Evolutionary conservation across 164 flowering plant genomes (phyloP), one percentile per base, ranked within the genome.

Genomic region (Santalum album): DNA sequence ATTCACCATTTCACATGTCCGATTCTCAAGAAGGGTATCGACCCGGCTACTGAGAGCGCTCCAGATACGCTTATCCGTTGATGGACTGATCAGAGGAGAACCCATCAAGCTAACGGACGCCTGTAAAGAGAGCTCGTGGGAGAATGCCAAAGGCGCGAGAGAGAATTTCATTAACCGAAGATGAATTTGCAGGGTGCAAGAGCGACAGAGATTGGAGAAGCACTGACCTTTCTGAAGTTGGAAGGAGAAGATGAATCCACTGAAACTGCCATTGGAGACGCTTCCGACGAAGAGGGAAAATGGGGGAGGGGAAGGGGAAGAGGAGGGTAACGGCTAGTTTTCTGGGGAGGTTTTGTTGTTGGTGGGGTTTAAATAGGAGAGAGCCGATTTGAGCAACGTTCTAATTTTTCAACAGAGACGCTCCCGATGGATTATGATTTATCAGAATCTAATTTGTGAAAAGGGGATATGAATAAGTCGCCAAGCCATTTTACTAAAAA

Each of bases 11-110:
- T 50, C 49, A 16, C 46, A 26, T 39, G 68, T 68, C 5, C 73
- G 68, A 39, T 74, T 72, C 51, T 79, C 85, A 3, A 90, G 71
- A 64, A 90, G 74, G 2, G 74, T 22, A 39, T 86, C 97, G 19
- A 75, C 65, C 25, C 92, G 77, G 60, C 51, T 59, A 1, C 80
- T 76, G 6, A 90, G 82, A 45, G 62, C 26, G 67, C 87, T 82
- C 97, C 97, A 86, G 51, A 78, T 77, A 1, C 71, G 76, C 73
- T 75, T 69, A 38, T 89, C 95, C 1, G 95, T 81, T 21, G 78
- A 65, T 3, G 91, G 86, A 29, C 86, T 81, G 40, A 63, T 40
- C 58, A 58, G 48, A 20, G 80, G 75, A 62, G 84, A 67, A 44
- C 29, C 71, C 73, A 65, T 65, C 26, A 60, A 68, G 58, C 69